Evolutionary conservation across 495 filamentous ascomycete species (phyloP), one percentile per base, ranked within the genome.

Genomic region (Penicillium goetzii): DNA sequence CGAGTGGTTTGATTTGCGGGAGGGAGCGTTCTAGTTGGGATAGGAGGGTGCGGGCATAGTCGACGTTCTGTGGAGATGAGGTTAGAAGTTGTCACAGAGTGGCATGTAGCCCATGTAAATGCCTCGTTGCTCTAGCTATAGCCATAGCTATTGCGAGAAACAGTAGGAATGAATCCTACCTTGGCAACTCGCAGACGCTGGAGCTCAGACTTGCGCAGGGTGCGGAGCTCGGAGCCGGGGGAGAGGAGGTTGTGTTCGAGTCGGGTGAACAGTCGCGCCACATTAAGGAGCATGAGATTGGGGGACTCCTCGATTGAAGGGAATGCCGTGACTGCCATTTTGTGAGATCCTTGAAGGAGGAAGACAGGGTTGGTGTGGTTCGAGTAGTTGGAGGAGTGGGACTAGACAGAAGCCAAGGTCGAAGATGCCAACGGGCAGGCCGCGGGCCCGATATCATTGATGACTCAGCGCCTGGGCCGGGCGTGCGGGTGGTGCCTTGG

Each of bases 41-140:
- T 47, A 97, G 89, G 52, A 92, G 85, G 2, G 85, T 83, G 54
- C 88, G 88, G 10, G 93, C 93, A 71, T 92, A 88, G 72, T 90
- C 89, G 65, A 97, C 77, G 69, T 95, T 97, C 87, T 93, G 57
- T 21, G 59, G 38, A 2, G 21, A 32, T 21, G 52, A 21, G 0
- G 43, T 59, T 49, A 23, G 63, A 67, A 14, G 59, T 51, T 9
- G 26, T 25, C 36, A 11, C 26, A 14, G 17, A 40, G 1, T 60
- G n/a, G 7, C 17, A 32, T 43, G 53, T 58, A 36, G 36, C 36
- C 36, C 14, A 15, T 40, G 6, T 3, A 17, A 17, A 36, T 36
- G 10, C 1, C 14, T 6, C 14, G 17, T 17, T 3, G 15, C 15
- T 36, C 25, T 11, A 19, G 50, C 45, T n/a, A 50, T 34, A 11